Evolutionary conservation across 495 filamentous ascomycete genomes (phyloP).

Genomic region (Geoglossum glabrum): DNA sequence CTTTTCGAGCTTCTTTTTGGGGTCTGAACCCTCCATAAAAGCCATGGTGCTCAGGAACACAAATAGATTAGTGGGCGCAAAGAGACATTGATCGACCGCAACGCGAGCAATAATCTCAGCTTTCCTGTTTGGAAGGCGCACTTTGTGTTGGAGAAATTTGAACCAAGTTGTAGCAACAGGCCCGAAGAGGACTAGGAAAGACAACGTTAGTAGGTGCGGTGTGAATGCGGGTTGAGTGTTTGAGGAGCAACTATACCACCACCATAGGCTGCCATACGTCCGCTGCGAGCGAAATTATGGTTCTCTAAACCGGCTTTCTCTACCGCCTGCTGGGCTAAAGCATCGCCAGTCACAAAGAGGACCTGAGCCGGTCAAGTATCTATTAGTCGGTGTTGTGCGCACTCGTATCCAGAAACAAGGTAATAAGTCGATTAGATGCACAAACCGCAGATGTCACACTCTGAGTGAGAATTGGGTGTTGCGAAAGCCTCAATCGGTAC

Average conservation of each 20-base stretch:
- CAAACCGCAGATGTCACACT: conserved; percentile 60
- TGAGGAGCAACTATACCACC: conserved; percentile 36
- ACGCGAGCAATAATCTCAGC: conserved; percentile 65
- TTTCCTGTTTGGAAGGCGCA: conserved; percentile 42
- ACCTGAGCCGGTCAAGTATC: conserved; percentile 23
- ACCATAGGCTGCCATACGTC: conserved; percentile 82
- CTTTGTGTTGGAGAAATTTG: conserved; percentile 47
- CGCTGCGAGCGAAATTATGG: conserved; percentile 65
- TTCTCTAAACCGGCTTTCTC: conserved; percentile 60
- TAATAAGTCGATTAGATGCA: not conserved
- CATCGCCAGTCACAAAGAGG: conserved; percentile 80
- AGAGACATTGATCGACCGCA: conserved; percentile 63
- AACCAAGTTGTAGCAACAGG: conserved; percentile 85
- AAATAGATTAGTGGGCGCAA: conserved; percentile 63
- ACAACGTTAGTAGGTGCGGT: not conserved
- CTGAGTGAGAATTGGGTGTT: conserved; percentile 71
- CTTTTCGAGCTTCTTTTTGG: conserved; percentile 46
- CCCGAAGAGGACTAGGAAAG: conserved; percentile 55
- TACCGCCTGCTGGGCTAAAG: conserved; percentile 83
- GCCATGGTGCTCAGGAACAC: conserved; percentile 76
- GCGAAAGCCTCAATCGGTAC: conserved; percentile 72
- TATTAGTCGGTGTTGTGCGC: not conserved
- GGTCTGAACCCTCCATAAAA: conserved; percentile 57
- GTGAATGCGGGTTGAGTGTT: not conserved
- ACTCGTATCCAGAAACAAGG: not conserved